These are phyloP conservation scores for Alternaria angustiovoidea DNA, from an alignment of 2,329 filamentous ascomycete species.

Conservation along the genomic window DNA sequence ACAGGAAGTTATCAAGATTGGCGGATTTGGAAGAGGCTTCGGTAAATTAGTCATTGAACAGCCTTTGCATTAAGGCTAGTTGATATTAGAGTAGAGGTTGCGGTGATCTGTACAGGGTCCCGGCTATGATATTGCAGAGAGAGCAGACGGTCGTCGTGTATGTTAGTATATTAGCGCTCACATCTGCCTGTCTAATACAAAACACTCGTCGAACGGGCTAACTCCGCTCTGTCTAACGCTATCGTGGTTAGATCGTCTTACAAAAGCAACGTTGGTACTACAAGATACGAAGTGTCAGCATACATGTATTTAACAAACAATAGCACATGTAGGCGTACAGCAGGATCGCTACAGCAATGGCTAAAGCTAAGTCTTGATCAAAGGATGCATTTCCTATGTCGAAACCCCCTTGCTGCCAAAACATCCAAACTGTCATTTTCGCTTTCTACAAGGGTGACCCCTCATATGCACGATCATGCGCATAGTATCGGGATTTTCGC, in stretches of 20 bases:
- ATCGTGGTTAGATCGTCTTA: not conserved
- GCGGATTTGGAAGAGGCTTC: not conserved
- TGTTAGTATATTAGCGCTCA: not conserved
- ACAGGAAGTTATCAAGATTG: conserved; percentile 1
- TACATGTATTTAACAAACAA: not conserved
- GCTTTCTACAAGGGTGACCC: not conserved
- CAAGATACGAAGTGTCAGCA: not conserved
- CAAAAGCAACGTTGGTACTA: not conserved
- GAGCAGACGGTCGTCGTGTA: not conserved
- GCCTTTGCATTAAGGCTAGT: not conserved
- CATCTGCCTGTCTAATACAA: not conserved
- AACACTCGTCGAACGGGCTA: not conserved
- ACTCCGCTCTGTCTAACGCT: not conserved
- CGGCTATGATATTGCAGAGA: not conserved
- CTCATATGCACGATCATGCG: conserved; percentile 1
- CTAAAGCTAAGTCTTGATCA: not conserved
- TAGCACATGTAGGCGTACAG: not conserved
- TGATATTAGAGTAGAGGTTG: not conserved
- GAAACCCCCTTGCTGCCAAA: not conserved
- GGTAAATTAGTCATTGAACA: conserved; percentile 10
- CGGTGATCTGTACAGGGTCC: not conserved
- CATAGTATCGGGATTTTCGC: not conserved
- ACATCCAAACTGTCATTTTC: not conserved
- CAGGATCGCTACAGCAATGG: not conserved
- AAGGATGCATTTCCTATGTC: not conserved